Conservation (phyloP, 169 alveolate genomes). For the Plasmodium reichenowi region DNA sequence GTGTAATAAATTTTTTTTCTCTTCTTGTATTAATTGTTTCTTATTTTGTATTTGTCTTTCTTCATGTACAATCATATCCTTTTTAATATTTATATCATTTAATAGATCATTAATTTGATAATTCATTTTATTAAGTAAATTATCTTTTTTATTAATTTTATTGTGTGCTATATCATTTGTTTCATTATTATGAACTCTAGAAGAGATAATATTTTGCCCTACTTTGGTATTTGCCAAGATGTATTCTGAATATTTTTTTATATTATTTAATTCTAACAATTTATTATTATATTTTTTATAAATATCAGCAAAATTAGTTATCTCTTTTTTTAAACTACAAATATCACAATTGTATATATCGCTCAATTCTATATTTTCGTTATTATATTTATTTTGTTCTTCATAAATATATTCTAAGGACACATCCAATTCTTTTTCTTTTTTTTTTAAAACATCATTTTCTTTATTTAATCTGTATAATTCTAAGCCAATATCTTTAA, state of each 20-base stretch:
- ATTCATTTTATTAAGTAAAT: constrained; percentile 45
- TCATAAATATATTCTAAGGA: constrained; percentile 10
- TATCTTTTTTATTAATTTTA: constrained; percentile 37
- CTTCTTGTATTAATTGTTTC: constrained; percentile 32
- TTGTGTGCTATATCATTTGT: background rate
- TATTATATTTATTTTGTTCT: constrained; percentile 6
- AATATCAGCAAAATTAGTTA: constrained; percentile 37
- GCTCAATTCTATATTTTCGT: constrained; percentile 24
- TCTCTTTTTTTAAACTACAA: constrained; percentile 24
- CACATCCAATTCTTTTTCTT: constrained; percentile 24
- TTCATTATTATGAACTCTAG: background rate
- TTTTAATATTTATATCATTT: constrained; percentile 21
- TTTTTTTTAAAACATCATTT: constrained; percentile 41
- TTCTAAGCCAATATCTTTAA: constrained; percentile 40
- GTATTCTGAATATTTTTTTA: constrained; percentile 25
- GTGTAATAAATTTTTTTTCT: background rate
- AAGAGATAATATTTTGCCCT: constrained; percentile 15
- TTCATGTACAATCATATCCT: constrained; percentile 17
- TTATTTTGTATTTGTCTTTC: constrained; percentile 21
- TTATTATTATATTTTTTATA: constrained; percentile 51
- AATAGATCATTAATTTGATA: constrained; percentile 36
- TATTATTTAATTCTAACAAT: constrained; percentile 44
- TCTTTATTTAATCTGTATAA: constrained; percentile 52
- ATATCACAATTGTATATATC: constrained; percentile 14
- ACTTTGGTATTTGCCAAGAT: constrained; percentile 13